Base-by-base conservation (phyloP, 805 yeast species). In the Ogataea trehalophila region DNA sequence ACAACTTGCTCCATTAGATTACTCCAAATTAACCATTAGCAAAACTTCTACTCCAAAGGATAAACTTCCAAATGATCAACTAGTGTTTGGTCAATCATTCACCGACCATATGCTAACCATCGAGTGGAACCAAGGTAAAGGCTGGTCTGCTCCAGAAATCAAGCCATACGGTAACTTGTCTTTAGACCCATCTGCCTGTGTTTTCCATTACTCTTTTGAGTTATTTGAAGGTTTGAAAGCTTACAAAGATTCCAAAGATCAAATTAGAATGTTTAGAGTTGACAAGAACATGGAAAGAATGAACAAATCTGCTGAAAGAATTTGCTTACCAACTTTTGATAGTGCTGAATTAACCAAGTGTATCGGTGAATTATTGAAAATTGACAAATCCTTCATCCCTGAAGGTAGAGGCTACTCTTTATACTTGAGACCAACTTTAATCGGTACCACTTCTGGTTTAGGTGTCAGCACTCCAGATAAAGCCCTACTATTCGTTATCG, bases 171-270 rank as follows among this genome's bases (percentile, higher is more conserved):
- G 84, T 44, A 80, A 80, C 43, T 70, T 92, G 45, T 60, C 74
- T 16, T 68, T 92, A 49, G 97, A 91, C 62, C 99, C 99, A 26
- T 83, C 96, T 18, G 72, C 94, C 17, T 80, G 87, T 66, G 98
- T 91, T 33, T 82, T 92, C 72, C 99, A 92, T 74, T 92, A 92
- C 62, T 92, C 95, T 5, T 92, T 94, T 63, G 96, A 89, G 69
- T 78, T 92, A 50, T 94, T 92, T 57, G 99, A 92, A 73, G 99
- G 99, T 56, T 75, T 92, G 73, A 92, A 92, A 74, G 97, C 97
- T 14, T 92, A 91, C 77, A 70, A 70, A 51, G 86, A 78, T 63
- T 58, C 69, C 26, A 71, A 83, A 41, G 86, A 85, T 52, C 68
- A 83, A 52, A 68, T 90, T 63, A 79, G 96, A 61, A 75, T 92